Conservation (phyloP, 2,329 filamentous ascomycete species). For the Aspergillus felis region DNA sequence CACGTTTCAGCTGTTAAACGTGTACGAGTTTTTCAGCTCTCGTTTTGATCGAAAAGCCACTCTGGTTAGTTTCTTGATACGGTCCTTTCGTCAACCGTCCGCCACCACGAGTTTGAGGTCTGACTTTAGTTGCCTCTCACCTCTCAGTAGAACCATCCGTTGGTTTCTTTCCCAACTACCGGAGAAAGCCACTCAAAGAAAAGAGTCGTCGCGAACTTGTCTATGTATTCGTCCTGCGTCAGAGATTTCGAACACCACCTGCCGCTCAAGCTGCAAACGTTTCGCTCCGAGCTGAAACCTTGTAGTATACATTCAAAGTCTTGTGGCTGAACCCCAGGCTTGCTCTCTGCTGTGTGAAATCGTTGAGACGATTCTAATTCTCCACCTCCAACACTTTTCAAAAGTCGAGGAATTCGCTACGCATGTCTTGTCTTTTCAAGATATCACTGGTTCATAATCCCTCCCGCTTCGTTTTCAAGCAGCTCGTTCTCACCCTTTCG, state of each 20-base stretch:
- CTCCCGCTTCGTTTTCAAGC: constrained; percentile 31
- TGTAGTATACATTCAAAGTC: constrained; percentile 85
- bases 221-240: constrained; percentile 99
- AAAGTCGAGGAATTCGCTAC: constrained; percentile 31
- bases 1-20: constrained; percentile 7
- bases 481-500: constrained; percentile 19
- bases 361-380: constrained; percentile 24
- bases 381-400: constrained; percentile 24
- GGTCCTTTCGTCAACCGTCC: constrained; percentile 2
- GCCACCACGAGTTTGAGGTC: constrained; percentile 8
- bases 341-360: constrained; percentile 25
- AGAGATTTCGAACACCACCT: constrained; percentile 90
- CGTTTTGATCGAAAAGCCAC: constrained; percentile 7
- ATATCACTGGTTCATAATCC: constrained; percentile 43
- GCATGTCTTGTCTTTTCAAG: constrained; percentile 58
- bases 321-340: constrained; percentile 70
- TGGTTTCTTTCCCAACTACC: constrained; percentile 33
- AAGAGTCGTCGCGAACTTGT: constrained; percentile 53
- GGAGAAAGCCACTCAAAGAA: constrained; percentile 34
- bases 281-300: constrained; percentile 93
- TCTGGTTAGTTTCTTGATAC: constrained; percentile 18
- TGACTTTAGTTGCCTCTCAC: constrained; percentile 9
- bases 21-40: constrained; percentile 3
- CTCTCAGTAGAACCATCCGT: constrained; percentile 26
- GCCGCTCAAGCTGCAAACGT: constrained; percentile 93